phyloP scores from a whole-genome alignment of 2,329 filamentous ascomycete genomes.

The Laburnicola sp. region DNA sequence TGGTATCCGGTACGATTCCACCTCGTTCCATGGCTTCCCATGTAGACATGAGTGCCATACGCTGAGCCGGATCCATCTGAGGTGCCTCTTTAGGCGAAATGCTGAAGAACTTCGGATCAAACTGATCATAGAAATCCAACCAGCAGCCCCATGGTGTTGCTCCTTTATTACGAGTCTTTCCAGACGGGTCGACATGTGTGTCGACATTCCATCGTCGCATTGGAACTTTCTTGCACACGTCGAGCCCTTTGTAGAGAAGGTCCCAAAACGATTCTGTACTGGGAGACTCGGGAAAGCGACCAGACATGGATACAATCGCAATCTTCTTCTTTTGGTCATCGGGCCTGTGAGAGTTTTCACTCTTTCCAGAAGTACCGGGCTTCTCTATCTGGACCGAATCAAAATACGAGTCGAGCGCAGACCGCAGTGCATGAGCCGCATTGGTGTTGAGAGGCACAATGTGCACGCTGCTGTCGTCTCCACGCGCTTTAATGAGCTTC shows the following conservation, averaged over 20 bases:
- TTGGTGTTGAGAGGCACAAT: slow-evolving; percentile 10
- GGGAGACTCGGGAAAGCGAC: slow-evolving; percentile 25
- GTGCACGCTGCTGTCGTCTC: slow-evolving; percentile 4
- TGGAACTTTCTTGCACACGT: slow-evolving; percentile 15
- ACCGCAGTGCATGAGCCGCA: slow-evolving; percentile 7
- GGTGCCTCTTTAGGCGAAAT: slow-evolving; percentile 33
- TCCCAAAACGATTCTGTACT: slow-evolving; percentile 43
- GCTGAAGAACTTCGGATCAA: slow-evolving; percentile 36
- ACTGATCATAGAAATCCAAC: slow-evolving; percentile 29
- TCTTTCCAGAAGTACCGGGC: slow-evolving; percentile 6
- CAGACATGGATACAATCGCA: slow-evolving; percentile 31
- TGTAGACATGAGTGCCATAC: slow-evolving; percentile 27
- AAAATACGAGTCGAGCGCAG: slow-evolving; percentile 7
- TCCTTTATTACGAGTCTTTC: slow-evolving; percentile 18
- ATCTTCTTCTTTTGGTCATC: too few relatives aligned
- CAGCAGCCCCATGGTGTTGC: slow-evolving; percentile 23
- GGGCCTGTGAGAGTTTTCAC: slow-evolving; percentile 8
- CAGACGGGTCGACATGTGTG: slow-evolving; percentile 18
- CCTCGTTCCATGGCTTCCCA: slow-evolving; percentile 30
- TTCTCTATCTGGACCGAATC: slow-evolving; percentile 9
- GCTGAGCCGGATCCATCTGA: slow-evolving; percentile 29
- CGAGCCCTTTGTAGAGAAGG: slow-evolving; percentile 35
- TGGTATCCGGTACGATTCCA: slow-evolving; percentile 26
- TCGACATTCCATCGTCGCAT: slow-evolving; percentile 35
- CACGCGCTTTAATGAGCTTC: slow-evolving; percentile 7